phyloP scores from a whole-genome alignment of 306 rosid species.

The Acacia crassicarpa region DNA sequence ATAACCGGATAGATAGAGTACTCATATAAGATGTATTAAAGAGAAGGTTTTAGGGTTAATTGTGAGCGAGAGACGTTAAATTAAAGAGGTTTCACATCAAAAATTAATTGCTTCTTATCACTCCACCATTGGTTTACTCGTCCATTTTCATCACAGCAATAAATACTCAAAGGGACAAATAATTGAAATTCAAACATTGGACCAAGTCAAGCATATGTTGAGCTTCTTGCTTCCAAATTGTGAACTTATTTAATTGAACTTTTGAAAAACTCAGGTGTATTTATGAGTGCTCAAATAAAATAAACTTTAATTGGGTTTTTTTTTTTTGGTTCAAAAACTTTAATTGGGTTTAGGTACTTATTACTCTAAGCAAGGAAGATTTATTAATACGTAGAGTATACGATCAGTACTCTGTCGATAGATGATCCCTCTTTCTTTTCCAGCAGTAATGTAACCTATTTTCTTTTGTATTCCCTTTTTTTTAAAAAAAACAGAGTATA shows the following conservation, averaged over 20 bases:
- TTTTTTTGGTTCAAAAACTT: too few relatives aligned
- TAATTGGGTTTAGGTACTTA: neutral
- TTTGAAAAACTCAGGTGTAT: neutral
- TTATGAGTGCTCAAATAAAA: neutral
- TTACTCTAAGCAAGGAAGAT: neutral
- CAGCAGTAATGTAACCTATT: too few relatives aligned
- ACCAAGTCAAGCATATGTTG: neutral
- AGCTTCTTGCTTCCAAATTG: neutral
- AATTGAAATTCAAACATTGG: neutral
- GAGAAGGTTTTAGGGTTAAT: too few relatives aligned
- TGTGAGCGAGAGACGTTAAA: neutral
- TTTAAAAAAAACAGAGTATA: too few relatives aligned
- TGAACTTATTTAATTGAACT: neutral
- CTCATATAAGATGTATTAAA: too few relatives aligned
- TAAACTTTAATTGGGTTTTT: too few relatives aligned
- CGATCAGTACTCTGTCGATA: too few relatives aligned
- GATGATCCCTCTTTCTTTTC: too few relatives aligned
- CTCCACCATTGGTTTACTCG: neutral
- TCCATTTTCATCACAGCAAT: neutral
- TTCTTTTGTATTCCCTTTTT: too few relatives aligned
- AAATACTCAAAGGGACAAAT: neutral
- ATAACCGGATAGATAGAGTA: too few relatives aligned
- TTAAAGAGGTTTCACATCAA: neutral
- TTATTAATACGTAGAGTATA: neutral
- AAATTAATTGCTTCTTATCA: neutral